Base-by-base conservation (phyloP, 495 filamentous ascomycete genomes). In the Neurospora pannonica region DNA sequence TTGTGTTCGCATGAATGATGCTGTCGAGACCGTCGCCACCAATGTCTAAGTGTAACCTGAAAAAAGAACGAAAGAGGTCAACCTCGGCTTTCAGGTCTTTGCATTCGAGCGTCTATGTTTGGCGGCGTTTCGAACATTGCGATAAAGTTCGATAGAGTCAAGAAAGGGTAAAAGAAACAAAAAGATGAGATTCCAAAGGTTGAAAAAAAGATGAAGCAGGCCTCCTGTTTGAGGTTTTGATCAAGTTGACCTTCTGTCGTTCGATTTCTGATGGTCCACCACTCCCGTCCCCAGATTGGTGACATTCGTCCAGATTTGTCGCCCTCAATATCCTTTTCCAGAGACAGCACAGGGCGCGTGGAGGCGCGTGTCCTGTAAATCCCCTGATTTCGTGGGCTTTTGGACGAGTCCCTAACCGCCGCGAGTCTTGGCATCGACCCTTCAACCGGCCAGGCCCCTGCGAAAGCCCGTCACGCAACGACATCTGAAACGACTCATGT, bases 401-500 rank as follows among this genome's bases (percentile, higher is more conserved):
- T n/a, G 40, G 37, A 34, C 42, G 17, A 36, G 5, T 36, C 40
- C 28, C 24, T 34, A 17, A 37, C 24, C 71, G 34, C 43, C 34
- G 31, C 21, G 9, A 60, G 71, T n/a, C 42, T 40, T 69, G 71
- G 43, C 42, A n/a, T 10, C 9, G 42, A 72, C 38, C 54, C 31
- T 72, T 11, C 43, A 36, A 34, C 34, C 13, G n/a, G 15, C 28
- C 31, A 7, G 5, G 42, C 43, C 34, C 31, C 42, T 67, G 28
- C 28, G 2, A 31, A 11, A 5, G 42, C 43, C 71, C 1, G 77
- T 74, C 76, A 77, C 82, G 71, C 76, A 79, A 82, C 82, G 75
- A 77, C 75, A 76, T 79, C 79, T 84, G 81, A 85, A 85, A 85
- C 83, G 73, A 75, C 78, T 81, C 72, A 67, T 76, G 83, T 84